A percentile compares a stretch with the other conserved stretches of the same genome.
Conservation (phyloP, 345 rosid species). For the Lepidium sativum region DNA sequence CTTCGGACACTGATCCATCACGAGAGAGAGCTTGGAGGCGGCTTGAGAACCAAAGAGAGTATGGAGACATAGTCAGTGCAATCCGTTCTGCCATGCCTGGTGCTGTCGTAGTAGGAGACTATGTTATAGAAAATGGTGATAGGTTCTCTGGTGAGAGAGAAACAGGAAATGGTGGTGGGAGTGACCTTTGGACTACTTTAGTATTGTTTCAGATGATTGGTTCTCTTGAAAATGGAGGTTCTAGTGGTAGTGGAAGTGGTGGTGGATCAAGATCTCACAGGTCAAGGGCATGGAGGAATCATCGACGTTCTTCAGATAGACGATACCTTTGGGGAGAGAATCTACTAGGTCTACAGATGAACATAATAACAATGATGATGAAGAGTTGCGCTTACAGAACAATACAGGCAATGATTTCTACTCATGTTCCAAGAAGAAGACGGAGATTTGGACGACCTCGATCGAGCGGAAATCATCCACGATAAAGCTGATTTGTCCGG, state of each 20-base stretch:
- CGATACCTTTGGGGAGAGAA: conserved; percentile 89
- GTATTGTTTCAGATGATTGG: conserved; percentile 82
- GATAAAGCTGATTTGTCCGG: conserved; percentile 30
- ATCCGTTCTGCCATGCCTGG: conserved; percentile 86
- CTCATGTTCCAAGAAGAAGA: conserved; percentile 59
- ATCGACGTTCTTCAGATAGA: conserved; percentile 62
- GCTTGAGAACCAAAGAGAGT: conserved; percentile 73
- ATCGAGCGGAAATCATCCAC: conserved; percentile 55
- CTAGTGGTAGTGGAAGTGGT: conserved; percentile 31
- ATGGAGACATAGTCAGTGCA: conserved; percentile 79
- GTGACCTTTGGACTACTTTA: conserved; percentile 57
- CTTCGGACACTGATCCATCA: conserved; percentile 78
- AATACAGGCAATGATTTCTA: conserved; percentile 43
- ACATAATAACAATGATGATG: conserved; percentile 38
- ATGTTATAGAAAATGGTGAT: conserved; percentile 80
- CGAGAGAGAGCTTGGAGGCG: conserved; percentile 83
- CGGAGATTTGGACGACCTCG: conserved; percentile 61
- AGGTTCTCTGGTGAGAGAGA: conserved; percentile 56
- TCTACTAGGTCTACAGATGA: conserved; percentile 72
- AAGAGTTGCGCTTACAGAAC: conserved; percentile 39
- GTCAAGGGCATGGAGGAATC: conserved; percentile 71
- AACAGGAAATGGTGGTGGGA: conserved; percentile 33
- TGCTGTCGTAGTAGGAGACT: conserved; percentile 89
- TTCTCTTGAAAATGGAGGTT: conserved; percentile 41
- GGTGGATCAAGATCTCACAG: conserved; percentile 52